Conservation (phyloP, 129 eudicot species). For the Artemisia argyi region DNA sequence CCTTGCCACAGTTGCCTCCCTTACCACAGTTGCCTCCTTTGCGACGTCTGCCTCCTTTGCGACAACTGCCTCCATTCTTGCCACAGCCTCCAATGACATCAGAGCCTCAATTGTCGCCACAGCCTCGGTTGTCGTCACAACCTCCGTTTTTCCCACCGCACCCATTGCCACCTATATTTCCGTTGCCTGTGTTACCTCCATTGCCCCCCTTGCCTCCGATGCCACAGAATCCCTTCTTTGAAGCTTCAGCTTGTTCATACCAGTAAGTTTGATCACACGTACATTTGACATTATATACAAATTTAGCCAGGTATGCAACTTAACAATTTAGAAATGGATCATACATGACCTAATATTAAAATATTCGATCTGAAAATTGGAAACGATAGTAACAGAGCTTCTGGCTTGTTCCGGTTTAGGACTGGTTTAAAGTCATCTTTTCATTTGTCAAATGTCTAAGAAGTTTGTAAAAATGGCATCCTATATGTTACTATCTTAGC, state of each 20-base stretch:
- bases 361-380: too few species aligned
- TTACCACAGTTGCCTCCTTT: background rate
- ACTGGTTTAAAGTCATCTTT: too few species aligned
- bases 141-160: slow-evolving; percentile 10
- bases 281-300: background rate
- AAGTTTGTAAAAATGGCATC: too few species aligned
- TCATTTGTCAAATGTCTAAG: too few species aligned
- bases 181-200: slow-evolving; percentile 30
- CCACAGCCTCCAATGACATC: background rate
- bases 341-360: too few species aligned
- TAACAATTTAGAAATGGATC: too few species aligned
- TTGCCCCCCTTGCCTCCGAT: slow-evolving; percentile 50
- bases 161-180: slow-evolving; percentile 1
- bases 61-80: background rate
- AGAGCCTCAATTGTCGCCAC: background rate
- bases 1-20: background rate
- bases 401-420: too few species aligned
- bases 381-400: too few species aligned
- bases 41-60: background rate
- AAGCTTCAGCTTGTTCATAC: slow-evolving; percentile 78
- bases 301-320: background rate
- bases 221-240: slow-evolving; percentile 52
- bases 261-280: slow-evolving; percentile 46
- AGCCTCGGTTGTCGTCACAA: background rate
- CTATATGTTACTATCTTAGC: too few species aligned